Base-by-base conservation (phyloP, 2,329 filamentous ascomycete species). In the Xylariaceae sp. region DNA sequence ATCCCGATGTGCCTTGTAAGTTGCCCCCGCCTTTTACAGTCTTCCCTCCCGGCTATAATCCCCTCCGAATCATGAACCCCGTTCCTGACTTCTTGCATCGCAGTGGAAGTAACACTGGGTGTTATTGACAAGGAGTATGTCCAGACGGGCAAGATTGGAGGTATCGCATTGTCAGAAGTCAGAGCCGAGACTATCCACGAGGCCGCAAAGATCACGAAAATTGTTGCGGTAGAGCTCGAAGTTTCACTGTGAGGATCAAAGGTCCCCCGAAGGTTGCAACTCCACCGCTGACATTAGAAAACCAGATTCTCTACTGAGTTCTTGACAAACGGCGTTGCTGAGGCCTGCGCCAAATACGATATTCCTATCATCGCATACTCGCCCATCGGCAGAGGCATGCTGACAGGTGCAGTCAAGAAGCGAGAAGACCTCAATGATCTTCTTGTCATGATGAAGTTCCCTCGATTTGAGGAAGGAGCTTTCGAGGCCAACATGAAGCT, bases 401-500 rank as follows among this genome's bases (percentile, higher is more conserved):
- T 82, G 48, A 75, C 77, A 0, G 78, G 78, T 9, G 65, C 75
- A 43, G 71, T 80, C 61, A 75, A 69, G 51, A 75, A 66, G 10
- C 43, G 64, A 2, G 62, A 72, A 5, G 78, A 82, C 51, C 68
- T 81, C 39, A 72, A 69, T 40, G 77, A 80, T 53, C 59, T 76
- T 48, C 73, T 77, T 14, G 66, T 22, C 2, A 10, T n/a, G 12
- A 54, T 62, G 12, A 45, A 50, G 5, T 53, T 76, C 46, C 74
- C 78, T 2, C 73, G 77, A 16, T 83, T 80, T 67, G 71, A 81
- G 56, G 73, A 75, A 2, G 84, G 79, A 11, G 81, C 80, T 54
- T 86, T 90, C 60, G 72, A 78, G 42, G 75, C 78, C 64, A 90
- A 90, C 67, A 60, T 89, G 6, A 68, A 82, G 63, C 75, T 90